Evolutionary conservation across 345 rosid species (phyloP), one percentile per base, ranked within the genome.

Genomic region (Ricinus communis): DNA sequence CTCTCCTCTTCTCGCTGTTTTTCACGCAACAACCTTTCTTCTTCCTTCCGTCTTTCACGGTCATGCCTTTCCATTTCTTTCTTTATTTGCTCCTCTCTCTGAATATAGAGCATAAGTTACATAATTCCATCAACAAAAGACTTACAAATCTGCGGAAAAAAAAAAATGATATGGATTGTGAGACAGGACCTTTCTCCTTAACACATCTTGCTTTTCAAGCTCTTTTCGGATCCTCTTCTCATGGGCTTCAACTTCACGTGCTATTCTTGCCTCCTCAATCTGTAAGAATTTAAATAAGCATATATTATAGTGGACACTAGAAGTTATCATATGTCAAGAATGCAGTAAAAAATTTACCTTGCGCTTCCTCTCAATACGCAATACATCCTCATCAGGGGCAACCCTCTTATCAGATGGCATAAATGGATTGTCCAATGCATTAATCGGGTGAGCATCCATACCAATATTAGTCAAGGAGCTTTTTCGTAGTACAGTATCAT

Each of bases 1-100:
- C 94, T 89, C 88, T 93, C 98, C 73, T 83, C 97, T 75, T 93
- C 98, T 72, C 97, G 82, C 79, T 91, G 97, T 83, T 83, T 91
- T 79, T 93, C 97, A 61, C 97, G 93, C 75, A 88, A 69, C 60
- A 93, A 80, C 74, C 93, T 84, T 79, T 93, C 98, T 79, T 93
- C 97, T 75, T 91, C 98, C 79, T 85, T 93, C 54, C 88, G 86
- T 80, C 93, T 91, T 81, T 93, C 97, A 77, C 98, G 96, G 69
- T 93, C 92, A 56, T 77, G 89, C 82, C 92, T 91, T 76, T 91
- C 97, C 85, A 88, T 85, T 75, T 91, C 98, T 80, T 89, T 93
- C 75, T 83, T 90, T 36, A 85, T 71, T 82, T 89, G 96, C 79
- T 91, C 93, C 62, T 93, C 96, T 78, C 87, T 85, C 96, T 90